These are phyloP conservation scores for Backusella luteola DNA, from an alignment of 192 early-diverging fungal species.

Conservation along the genomic window DNA sequence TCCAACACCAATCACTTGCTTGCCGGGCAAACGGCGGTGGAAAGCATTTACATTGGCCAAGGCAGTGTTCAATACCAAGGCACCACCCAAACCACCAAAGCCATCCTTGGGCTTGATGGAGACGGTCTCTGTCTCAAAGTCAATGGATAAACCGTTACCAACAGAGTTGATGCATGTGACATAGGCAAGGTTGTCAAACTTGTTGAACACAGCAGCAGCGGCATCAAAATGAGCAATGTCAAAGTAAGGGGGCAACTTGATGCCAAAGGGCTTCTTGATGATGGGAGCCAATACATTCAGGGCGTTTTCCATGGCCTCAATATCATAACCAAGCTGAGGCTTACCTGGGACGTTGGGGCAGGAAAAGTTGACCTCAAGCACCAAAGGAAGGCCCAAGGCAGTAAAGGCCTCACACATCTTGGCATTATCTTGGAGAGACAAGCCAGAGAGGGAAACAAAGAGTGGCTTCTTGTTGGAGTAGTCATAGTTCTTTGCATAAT, in stretches of 20 bases:
- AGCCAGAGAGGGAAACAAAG: slow-evolving; percentile 34
- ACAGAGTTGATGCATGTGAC: slow-evolving; percentile 39
- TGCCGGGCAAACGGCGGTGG: slow-evolving; percentile 24
- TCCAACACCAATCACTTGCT: slow-evolving; percentile 38
- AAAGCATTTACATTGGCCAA: slow-evolving; percentile 40
- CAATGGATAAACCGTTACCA: slow-evolving; percentile 38
- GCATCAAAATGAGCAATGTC: slow-evolving; percentile 40
- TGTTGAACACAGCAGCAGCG: slow-evolving; percentile 31
- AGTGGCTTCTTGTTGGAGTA: slow-evolving; percentile 32
- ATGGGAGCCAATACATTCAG: slow-evolving; percentile 29
- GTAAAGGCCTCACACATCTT: slow-evolving; percentile 37
- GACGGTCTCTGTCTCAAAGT: slow-evolving; percentile 34
- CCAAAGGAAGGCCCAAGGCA: slow-evolving; percentile 24
- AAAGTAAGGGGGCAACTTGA: slow-evolving; percentile 41
- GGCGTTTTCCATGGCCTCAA: slow-evolving; percentile 38
- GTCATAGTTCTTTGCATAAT: slow-evolving; percentile 35
- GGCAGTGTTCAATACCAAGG: slow-evolving; percentile 28
- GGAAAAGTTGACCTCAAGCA: slow-evolving; percentile 37
- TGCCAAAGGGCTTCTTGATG: slow-evolving; percentile 35
- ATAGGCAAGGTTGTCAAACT: slow-evolving; percentile 32
- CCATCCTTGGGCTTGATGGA: slow-evolving; percentile 40
- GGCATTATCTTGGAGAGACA: slow-evolving; percentile 33
- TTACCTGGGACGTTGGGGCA: slow-evolving; percentile 39
- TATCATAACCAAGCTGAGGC: slow-evolving; percentile 37
- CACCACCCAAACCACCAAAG: slow-evolving; percentile 36